Percentiles rank a stretch among this genome's conserved stretches.
phyloP scores from a whole-genome alignment of 257 asterid species.

The Fraxinus anomala region DNA sequence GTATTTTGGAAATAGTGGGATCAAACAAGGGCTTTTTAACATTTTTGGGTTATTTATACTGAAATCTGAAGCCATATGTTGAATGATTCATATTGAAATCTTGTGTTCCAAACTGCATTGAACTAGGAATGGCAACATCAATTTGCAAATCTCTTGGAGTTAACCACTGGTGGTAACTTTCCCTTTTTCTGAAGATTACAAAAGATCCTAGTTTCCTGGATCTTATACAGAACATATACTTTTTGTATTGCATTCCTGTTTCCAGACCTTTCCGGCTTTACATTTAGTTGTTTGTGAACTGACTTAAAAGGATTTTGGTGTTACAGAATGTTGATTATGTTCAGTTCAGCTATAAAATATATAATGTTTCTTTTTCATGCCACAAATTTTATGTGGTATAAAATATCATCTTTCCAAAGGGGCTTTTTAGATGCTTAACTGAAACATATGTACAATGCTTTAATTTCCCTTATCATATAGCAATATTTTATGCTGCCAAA shows the following conservation, averaged over 20 bases:
- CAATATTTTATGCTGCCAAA: neutral
- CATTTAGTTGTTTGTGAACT: neutral
- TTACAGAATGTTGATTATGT: slow-evolving; percentile 14
- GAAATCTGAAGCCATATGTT: neutral
- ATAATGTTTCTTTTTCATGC: neutral
- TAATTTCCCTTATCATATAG: neutral
- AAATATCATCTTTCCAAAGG: neutral
- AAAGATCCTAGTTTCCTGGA: neutral
- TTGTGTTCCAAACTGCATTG: neutral
- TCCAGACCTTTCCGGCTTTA: neutral
- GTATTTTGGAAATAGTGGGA: too few species aligned
- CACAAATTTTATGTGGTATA: neutral
- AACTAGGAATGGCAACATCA: neutral
- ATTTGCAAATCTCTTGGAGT: neutral
- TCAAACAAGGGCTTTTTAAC: neutral
- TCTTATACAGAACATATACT: neutral
- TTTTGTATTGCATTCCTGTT: neutral
- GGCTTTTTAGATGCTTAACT: neutral
- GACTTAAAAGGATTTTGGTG: neutral
- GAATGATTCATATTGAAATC: neutral
- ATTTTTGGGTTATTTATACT: neutral
- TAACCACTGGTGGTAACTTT: neutral
- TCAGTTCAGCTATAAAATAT: neutral
- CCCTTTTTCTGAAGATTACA: neutral
- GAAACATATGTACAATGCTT: neutral